A percentile compares a stretch with the other conserved stretches of the same genome.
These are phyloP conservation scores for Xylariaceae sp. DNA, from an alignment of 2,329 filamentous ascomycete species.

Conservation along the genomic window DNA sequence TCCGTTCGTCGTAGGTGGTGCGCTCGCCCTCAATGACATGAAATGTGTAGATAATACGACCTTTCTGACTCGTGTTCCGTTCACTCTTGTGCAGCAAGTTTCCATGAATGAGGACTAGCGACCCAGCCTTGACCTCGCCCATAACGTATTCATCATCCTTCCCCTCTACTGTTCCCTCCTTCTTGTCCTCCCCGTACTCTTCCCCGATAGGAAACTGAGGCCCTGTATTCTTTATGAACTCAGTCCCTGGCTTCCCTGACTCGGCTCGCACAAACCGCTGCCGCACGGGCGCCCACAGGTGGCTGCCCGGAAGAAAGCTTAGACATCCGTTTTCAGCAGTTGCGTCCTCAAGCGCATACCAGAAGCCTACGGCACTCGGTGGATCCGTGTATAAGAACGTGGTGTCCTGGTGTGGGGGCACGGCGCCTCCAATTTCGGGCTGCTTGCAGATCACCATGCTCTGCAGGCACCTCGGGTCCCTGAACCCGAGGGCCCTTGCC, in stretches of 20 bases:
- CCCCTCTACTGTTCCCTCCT: slow-evolving; percentile 37
- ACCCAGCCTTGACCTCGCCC: slow-evolving; percentile 88
- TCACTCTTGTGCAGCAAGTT: slow-evolving; percentile 97
- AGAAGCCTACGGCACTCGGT: slow-evolving; percentile 90
- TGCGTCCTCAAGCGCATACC: slow-evolving; percentile 96
- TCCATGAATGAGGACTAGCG: slow-evolving; percentile 91
- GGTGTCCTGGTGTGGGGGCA: slow-evolving; percentile 89
- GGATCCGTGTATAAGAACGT: slow-evolving; percentile 91
- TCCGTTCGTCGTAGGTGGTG: slow-evolving; percentile 78
- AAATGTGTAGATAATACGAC: slow-evolving; percentile 95
- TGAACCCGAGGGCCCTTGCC: slow-evolving; percentile 73
- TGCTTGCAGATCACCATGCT: slow-evolving; percentile 99
- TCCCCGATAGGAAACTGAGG: slow-evolving; percentile 64
- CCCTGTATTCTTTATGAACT: slow-evolving; percentile 74
- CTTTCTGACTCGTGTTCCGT: slow-evolving; percentile 84
- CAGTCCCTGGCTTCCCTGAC: slow-evolving; percentile 58
- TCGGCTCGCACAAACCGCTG: slow-evolving; percentile 74
- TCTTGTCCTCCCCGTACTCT: slow-evolving; percentile 51
- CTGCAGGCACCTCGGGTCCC: slow-evolving; percentile 79
- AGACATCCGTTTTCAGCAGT: slow-evolving; percentile 86
- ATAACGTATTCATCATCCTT: slow-evolving; percentile 70
- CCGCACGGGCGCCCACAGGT: slow-evolving; percentile 70
- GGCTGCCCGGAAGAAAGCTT: slow-evolving; percentile 83
- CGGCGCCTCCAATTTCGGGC: slow-evolving; percentile 90
- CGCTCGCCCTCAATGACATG: slow-evolving; percentile 88